Evolutionary conservation across 495 filamentous ascomycete genomes (phyloP).

Genomic region (Penicillium coprophilum): DNA sequence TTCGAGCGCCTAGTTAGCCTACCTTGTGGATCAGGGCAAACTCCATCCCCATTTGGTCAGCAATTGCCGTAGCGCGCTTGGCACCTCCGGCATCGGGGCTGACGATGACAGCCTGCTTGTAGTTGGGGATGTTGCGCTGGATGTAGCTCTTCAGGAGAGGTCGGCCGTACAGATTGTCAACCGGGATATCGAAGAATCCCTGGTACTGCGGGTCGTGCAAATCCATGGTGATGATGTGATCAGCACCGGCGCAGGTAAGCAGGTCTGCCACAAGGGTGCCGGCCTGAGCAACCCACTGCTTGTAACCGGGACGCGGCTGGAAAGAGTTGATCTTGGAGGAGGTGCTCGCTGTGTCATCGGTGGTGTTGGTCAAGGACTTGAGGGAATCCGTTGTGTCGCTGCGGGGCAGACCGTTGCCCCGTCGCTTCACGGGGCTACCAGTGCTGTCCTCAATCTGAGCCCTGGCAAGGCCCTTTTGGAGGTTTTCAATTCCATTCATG

Average conservation of each 20-base stretch:
- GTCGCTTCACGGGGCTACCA: conserved; percentile 43
- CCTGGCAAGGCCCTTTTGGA: conserved; percentile 65
- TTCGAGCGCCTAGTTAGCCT: conserved; percentile 29
- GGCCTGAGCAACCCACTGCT: conserved; percentile 97
- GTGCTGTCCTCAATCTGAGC: conserved; percentile 57
- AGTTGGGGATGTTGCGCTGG: conserved; percentile 80
- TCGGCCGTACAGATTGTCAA: conserved; percentile 92
- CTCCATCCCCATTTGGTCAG: conserved; percentile 85
- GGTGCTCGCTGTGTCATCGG: conserved; percentile 55
- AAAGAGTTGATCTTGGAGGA: conserved; percentile 56
- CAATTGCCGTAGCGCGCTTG: conserved; percentile 95
- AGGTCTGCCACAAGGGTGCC: conserved; percentile 94
- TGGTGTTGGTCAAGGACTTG: conserved; percentile 45
- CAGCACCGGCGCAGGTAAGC: conserved; percentile 90
- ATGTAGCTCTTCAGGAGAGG: conserved; percentile 89
- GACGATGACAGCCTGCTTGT: conserved; percentile 85
- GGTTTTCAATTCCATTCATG: conserved; percentile 58
- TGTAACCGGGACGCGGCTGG: conserved; percentile 85
- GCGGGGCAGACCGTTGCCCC: conserved; percentile 46
- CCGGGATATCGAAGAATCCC: conserved; percentile 97
- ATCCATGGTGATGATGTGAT: conserved; percentile 95
- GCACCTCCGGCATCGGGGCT: conserved; percentile 96
- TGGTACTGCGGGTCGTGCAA: conserved; percentile 98
- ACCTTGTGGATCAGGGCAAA: conserved; percentile 99
- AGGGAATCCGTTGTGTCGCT: conserved; percentile 63